Base-by-base conservation (phyloP, 2,329 filamentous ascomycete species). In the Mycosphaerella sp. region DNA sequence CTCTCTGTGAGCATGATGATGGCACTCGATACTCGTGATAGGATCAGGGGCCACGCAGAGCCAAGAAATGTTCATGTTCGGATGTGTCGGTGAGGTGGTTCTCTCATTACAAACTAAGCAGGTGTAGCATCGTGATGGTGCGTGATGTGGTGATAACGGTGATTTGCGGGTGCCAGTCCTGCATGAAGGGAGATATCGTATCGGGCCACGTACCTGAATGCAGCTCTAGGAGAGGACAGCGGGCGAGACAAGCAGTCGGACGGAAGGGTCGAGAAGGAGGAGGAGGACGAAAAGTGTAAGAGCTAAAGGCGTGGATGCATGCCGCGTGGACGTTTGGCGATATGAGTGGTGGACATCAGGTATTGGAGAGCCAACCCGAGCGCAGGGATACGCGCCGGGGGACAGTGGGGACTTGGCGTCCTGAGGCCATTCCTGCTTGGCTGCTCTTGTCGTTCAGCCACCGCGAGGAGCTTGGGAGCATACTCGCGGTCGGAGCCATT, bases 401-500 rank as follows among this genome's bases (percentile, higher is more conserved):
- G 26, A 32, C 39, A 47, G 40, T 42, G 23, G 40, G 48, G 32
- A 39, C 48, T 45, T 47, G 43, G 47, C 39, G 11, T 41, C 23
- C 21, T 38, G n/a, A 41, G 36, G 39, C 42, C 42, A 39, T 39
- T 39, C 32, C 51, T 29, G 36, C 54, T 53, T 56, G 54, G 54
- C 51, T 50, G 34, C 39, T 45, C 55, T 53, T 51, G 51, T 53
- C 51, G 11, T 31, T 45, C 41, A 55, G 57, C 57, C 55, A 58
- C 61, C 56, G 44, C 48, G 21, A 21, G 21, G 21, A 38, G 36
- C 42, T 42, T 45, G 41, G 4, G 4, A 29, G 26, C 48, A 55
- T 47, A 49, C 48, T 48, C 52, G 21, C 52, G 21, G 21, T 21
- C 21, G 48, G 50, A 52, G 55, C 62, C 60, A 60, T 59, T 60